phyloP scores from a whole-genome alignment of 192 early-diverging fungal genomes.

The Gonapodya prolifera region DNA sequence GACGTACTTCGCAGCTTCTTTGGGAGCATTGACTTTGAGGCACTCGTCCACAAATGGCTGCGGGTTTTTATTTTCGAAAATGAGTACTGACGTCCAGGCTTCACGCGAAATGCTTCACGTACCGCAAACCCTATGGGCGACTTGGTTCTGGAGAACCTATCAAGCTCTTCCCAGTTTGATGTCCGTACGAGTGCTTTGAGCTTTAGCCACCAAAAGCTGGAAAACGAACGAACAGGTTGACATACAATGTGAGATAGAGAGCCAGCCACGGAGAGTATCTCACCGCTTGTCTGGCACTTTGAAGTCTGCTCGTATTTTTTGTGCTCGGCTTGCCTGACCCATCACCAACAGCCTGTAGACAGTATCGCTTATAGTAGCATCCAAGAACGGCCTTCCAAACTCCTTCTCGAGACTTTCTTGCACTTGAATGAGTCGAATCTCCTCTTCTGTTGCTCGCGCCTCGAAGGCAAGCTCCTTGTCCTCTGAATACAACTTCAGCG shows the following conservation, averaged over 20 bases:
- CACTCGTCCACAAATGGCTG: background rate
- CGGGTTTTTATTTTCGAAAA: background rate
- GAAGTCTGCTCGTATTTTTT: conserved; percentile 71
- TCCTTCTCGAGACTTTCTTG: conserved; percentile 70
- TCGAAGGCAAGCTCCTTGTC: conserved; percentile 61
- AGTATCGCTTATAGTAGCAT: conserved; percentile 72
- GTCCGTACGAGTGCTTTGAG: conserved; percentile 64
- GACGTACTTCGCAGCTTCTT: background rate
- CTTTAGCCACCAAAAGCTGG: conserved; percentile 82
- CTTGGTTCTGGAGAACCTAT: conserved; percentile 26
- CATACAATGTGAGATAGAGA: conserved; percentile 4
- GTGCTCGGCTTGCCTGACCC: conserved; percentile 57
- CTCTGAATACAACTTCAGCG: conserved; percentile 58
- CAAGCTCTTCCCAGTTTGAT: conserved; percentile 77
- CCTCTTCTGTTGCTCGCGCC: conserved; percentile 64
- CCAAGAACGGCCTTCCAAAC: conserved; percentile 44
- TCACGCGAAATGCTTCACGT: background rate
- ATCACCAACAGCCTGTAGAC: conserved; percentile 62
- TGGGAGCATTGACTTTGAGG: background rate
- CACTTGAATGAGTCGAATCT: conserved; percentile 55
- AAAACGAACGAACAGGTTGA: conserved; percentile 2
- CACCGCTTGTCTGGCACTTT: conserved; percentile 70
- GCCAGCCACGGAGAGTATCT: background rate
- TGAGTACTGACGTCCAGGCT: background rate
- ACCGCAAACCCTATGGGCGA: conserved; percentile 1